Evolutionary conservation across 176 grass and related monocot species (phyloP).

Genomic region (Lolium multiflorum): DNA sequence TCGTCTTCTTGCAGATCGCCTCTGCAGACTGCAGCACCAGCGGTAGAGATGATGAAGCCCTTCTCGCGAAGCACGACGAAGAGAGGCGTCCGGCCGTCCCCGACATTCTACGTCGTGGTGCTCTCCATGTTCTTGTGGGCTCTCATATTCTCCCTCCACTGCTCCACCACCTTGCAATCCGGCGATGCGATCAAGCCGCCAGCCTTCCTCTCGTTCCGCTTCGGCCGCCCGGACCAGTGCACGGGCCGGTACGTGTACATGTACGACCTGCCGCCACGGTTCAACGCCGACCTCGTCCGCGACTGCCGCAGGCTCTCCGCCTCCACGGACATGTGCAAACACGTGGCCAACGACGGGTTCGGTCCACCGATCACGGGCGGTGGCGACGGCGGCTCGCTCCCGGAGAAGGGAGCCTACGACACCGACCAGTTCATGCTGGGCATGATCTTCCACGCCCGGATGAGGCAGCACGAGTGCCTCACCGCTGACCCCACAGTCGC

Average conservation of each 20-base stretch:
- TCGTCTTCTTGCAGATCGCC: neutral
- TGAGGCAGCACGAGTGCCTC: conserved; percentile 71
- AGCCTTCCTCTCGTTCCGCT: neutral
- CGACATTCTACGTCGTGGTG: neutral
- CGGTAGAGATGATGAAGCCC: neutral
- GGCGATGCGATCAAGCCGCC: neutral
- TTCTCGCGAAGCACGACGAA: neutral
- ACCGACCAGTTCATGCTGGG: conserved; percentile 84
- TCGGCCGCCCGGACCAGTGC: conserved; percentile 25
- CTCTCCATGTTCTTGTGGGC: neutral
- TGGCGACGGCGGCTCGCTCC: neutral
- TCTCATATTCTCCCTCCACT: conserved; percentile 10
- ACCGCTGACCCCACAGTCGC: conserved; percentile 55
- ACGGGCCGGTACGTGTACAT: conserved; percentile 58
- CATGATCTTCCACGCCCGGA: conserved; percentile 73
- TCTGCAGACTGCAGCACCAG: neutral
- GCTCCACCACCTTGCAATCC: neutral
- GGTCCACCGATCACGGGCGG: conserved; percentile 4
- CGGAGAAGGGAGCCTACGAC: conserved; percentile 51
- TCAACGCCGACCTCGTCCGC: conserved; percentile 58
- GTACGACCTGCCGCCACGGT: conserved; percentile 60
- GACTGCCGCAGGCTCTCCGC: conserved; percentile 32
- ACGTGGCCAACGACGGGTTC: conserved; percentile 52
- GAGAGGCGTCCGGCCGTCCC: neutral
- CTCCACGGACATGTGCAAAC: conserved; percentile 53